These are phyloP conservation scores for Tuber borchii DNA, from an alignment of 495 filamentous ascomycete genomes.

Conservation along the genomic window DNA sequence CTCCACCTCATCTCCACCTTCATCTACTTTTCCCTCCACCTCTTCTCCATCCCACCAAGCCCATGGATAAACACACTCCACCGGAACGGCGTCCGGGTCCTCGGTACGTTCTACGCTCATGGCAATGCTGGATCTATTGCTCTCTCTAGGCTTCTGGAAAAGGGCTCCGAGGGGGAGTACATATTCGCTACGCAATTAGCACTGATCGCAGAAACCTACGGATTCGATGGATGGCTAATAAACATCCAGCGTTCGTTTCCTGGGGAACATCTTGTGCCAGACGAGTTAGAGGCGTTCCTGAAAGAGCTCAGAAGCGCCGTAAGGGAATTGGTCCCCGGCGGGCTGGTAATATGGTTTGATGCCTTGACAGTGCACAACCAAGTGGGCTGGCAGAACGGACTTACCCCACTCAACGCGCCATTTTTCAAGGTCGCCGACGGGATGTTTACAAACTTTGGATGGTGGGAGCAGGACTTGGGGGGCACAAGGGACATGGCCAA, in stretches of 20 bases:
- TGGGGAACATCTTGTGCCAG: conserved; percentile 18
- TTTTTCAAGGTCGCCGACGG: conserved; percentile 37
- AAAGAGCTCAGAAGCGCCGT: conserved; percentile 42
- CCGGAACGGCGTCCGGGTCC: conserved; percentile 45
- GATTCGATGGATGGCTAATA: conserved; percentile 49
- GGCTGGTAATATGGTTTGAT: conserved; percentile 46
- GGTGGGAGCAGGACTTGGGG: conserved; percentile 38
- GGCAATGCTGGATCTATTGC: conserved; percentile 34
- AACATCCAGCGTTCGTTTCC: conserved; percentile 47
- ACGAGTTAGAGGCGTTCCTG: conserved; percentile 31
- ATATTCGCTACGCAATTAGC: conserved; percentile 44
- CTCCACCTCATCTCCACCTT: conserved; percentile 46
- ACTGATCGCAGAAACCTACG: conserved; percentile 43
- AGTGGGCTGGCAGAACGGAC: conserved; percentile 46
- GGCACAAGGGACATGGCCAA: conserved; percentile 35
- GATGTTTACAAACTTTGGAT: conserved; percentile 47
- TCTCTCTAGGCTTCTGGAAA: conserved; percentile 41
- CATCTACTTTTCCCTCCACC: conserved; percentile 48
- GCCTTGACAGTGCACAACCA: conserved; percentile 45
- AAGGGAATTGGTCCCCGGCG: conserved; percentile 30
- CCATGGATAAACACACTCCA: conserved; percentile 48
- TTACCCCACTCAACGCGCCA: too few relatives aligned
- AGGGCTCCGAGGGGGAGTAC: conserved; percentile 38
- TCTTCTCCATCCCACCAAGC: conserved; percentile 45
- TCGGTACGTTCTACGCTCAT: conserved; percentile 47